Evolutionary conservation across 371 early-diverging fungal genomes (phyloP).

Genomic region (Lichtheimia ramosa): DNA sequence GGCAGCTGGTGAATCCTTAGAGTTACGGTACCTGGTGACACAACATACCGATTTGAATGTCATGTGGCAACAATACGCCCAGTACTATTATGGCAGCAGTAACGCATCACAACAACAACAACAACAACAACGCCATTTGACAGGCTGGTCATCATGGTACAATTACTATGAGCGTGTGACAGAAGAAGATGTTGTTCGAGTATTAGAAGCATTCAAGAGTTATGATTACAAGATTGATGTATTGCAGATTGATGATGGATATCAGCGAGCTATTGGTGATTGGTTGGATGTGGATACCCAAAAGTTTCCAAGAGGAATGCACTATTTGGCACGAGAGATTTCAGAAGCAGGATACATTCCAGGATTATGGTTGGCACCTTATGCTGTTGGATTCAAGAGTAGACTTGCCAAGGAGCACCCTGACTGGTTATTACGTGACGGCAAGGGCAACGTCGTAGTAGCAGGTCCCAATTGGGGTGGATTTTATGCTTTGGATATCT

Average conservation of each 20-base stretch:
- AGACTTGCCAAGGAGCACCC: constrained; percentile 39
- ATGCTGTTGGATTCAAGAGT: constrained; percentile 39
- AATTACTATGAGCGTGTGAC: constrained; percentile 44
- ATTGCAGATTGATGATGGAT: constrained; percentile 55
- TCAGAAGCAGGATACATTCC: constrained; percentile 32
- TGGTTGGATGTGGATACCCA: constrained; percentile 33
- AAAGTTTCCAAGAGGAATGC: constrained; percentile 50
- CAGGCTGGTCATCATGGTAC: constrained; percentile 53
- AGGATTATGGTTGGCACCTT: constrained; percentile 51
- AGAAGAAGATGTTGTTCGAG: constrained; percentile 36
- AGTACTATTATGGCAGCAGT: constrained; percentile 20
- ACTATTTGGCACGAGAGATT: constrained; percentile 28
- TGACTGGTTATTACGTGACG: constrained; percentile 37
- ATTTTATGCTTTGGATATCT: constrained; percentile 42
- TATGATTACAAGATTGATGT: constrained; percentile 38
- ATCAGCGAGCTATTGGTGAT: constrained; percentile 38
- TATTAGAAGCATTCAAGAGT: constrained; percentile 23
- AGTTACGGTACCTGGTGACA: constrained; percentile 13
- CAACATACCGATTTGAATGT: constrained; percentile 18
- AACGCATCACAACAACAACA: neutral
- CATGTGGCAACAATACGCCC: constrained; percentile 38
- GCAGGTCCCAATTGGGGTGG: constrained; percentile 32
- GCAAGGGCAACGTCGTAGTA: constrained; percentile 11
- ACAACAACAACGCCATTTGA: constrained; percentile 23
- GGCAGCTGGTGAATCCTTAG: constrained; percentile 7